Evolutionary conservation across 2,329 filamentous ascomycete genomes (phyloP).

Genomic region (Madurella fahalii): DNA sequence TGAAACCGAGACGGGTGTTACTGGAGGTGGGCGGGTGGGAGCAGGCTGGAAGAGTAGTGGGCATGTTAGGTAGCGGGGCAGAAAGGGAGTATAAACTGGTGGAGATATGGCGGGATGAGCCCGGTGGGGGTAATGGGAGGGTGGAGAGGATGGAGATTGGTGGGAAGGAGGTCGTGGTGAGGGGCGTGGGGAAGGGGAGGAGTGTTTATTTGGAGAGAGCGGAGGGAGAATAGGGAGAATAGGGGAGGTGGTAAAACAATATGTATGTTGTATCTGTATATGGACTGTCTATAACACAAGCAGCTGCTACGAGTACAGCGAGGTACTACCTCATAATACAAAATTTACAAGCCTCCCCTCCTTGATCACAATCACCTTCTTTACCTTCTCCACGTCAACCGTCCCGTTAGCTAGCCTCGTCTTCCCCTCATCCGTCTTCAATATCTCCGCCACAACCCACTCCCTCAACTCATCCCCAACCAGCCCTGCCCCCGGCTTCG

Average conservation of each 20-base stretch:
- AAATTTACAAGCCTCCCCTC: conserved; percentile 71
- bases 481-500: conserved; percentile 43
- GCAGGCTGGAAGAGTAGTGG: conserved; percentile 63
- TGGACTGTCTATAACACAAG: background rate
- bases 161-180: conserved; percentile 34
- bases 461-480: conserved; percentile 45
- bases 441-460: conserved; percentile 60
- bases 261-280: background rate
- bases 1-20: conserved; percentile 54
- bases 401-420: conserved; percentile 48
- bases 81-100: conserved; percentile 32
- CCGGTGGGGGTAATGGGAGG: conserved; percentile 27
- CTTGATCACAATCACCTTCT: conserved; percentile 62
- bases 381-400: conserved; percentile 49
- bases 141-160: conserved; percentile 13
- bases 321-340: conserved; percentile 44
- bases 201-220: conserved; percentile 33
- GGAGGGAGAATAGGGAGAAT: background rate
- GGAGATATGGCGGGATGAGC: conserved; percentile 67
- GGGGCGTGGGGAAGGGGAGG: conserved; percentile 46
- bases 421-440: conserved; percentile 57
- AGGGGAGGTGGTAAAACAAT: background rate
- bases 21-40: conserved; percentile 68
- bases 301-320: background rate
- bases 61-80: conserved; percentile 36